Evolutionary conservation across 192 early-diverging fungal species (phyloP).

Genomic region (Coemansia sp.): DNA sequence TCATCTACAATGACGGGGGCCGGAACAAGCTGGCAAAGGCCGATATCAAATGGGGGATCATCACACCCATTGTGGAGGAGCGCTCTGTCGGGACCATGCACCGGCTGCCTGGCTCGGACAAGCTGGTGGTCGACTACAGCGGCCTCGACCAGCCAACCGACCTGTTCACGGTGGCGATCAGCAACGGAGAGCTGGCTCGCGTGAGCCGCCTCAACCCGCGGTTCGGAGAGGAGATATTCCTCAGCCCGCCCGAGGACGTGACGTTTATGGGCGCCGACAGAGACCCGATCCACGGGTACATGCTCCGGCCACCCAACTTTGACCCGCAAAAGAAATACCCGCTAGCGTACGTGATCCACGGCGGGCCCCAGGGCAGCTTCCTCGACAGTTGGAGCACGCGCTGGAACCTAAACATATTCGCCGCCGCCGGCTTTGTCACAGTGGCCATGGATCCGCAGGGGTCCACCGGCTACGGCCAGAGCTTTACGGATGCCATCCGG

Average conservation of each 20-base stretch:
- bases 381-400: conserved; percentile 51
- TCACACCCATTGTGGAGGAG: conserved; percentile 48
- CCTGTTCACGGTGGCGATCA: conserved; percentile 40
- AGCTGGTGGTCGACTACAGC: conserved; percentile 48
- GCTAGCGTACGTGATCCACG: conserved; percentile 76
- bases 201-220: conserved; percentile 43
- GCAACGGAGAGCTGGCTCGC: conserved; percentile 22
- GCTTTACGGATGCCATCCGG: conserved; percentile 69
- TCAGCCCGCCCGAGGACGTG: conserved; percentile 59
- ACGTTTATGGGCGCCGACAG: conserved; percentile 57
- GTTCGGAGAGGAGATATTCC: conserved; percentile 24
- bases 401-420: conserved; percentile 75
- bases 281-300: conserved; percentile 40
- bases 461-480: conserved; percentile 76
- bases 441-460: conserved; percentile 72
- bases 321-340: conserved; percentile 57
- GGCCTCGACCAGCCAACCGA: conserved; percentile 54
- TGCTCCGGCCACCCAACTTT: conserved; percentile 49
- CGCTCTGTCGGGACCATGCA: conserved; percentile 47
- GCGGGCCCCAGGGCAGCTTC: conserved; percentile 68
- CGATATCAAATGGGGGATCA: conserved; percentile 45
- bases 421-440: conserved; percentile 65
- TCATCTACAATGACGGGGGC: conserved; percentile 62
- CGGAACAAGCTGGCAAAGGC: conserved; percentile 57
- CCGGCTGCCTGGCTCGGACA: conserved; percentile 30